Evolutionary conservation across 768 basidiomycete genomes (phyloP), one percentile per base, ranked within the genome.

Genomic region (Epithele typhae): DNA sequence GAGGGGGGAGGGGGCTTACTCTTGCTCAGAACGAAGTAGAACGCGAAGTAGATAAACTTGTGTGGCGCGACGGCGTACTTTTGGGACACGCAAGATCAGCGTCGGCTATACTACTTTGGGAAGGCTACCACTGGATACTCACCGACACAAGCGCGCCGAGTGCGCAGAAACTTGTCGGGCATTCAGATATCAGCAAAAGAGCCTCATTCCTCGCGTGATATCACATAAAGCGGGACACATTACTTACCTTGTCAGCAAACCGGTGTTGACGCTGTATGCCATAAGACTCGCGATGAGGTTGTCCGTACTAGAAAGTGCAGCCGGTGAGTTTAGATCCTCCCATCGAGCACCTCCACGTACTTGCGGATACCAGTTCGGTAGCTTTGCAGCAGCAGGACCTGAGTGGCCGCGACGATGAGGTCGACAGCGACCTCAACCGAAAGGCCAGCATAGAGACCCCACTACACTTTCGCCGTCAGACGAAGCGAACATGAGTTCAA

Each of bases 221-320:
- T n/a, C n/a, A n/a, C n/a, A n/a, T n/a, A n/a, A n/a, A n/a, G n/a
- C n/a, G n/a, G n/a, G n/a, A n/a, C n/a, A n/a, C n/a, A n/a, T n/a
- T n/a, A 37, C 39, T 17, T 10, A 56, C 55, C 55, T 56, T 18
- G 55, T 56, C 21, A 56, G 25, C 35, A 56, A 18, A 1, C 55
- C 48, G 14, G 55, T 56, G 40, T 56, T 56, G 36, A 56, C 45
- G 22, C 55, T 52, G 18, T 56, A 56, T 36, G 41, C 22, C 39
- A 56, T 48, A 42, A 56, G 36, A 12, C 50, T 17, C 4, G 27
- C 4, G 15, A 56, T 50, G 15, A 52, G 33, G 8, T 48, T 50
- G 51, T 56, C 55, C 36, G 55, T 48, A 34, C 55, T 56, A 27
- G n/a, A n/a, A n/a, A n/a, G n/a, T n/a, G n/a, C n/a, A n/a, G n/a